phyloP scores from a whole-genome alignment of 108 stramenopile genomes.

The Nannochloropsis oceanica region DNA sequence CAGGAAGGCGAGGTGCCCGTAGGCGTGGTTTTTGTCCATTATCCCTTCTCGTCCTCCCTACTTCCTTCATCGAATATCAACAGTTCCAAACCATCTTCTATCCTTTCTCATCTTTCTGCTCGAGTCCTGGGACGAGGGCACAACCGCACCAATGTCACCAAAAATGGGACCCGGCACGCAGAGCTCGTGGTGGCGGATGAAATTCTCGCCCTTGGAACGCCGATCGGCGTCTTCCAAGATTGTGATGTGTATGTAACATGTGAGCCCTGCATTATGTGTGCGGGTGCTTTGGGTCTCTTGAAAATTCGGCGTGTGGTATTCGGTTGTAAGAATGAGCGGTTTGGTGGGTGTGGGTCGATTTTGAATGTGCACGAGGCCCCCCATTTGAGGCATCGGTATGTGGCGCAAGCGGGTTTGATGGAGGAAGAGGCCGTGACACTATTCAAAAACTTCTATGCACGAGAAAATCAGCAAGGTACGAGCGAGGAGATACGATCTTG shows the following conservation, averaged over 20 bases:
- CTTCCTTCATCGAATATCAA: neutral
- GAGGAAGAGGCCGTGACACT: conserved; percentile 27
- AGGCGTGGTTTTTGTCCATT: neutral
- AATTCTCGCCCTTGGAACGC: neutral
- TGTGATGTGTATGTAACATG: conserved; percentile 33
- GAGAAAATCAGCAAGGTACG: conserved; percentile 33
- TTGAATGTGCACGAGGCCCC: conserved; percentile 29
- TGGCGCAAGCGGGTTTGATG: conserved; percentile 21
- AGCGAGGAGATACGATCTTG: too few relatives aligned
- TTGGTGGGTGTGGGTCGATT: conserved; percentile 40
- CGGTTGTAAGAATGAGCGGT: conserved; percentile 38
- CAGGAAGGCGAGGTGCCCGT: neutral
- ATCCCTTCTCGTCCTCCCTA: neutral
- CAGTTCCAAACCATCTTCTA: neutral
- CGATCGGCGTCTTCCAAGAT: neutral
- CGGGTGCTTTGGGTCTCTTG: conserved; percentile 27
- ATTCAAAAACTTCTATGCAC: conserved; percentile 30
- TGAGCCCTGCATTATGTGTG: conserved; percentile 44
- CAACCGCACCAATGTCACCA: conserved; percentile 12
- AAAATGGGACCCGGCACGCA: conserved; percentile 34
- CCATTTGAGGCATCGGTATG: conserved; percentile 6
- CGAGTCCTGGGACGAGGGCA: neutral
- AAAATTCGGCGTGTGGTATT: conserved; percentile 31
- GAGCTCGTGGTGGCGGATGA: conserved; percentile 33
- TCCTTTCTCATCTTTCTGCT: neutral